phyloP scores from a whole-genome alignment of 352 stramenopile genomes.

The Halophytophthora polymorphica region DNA sequence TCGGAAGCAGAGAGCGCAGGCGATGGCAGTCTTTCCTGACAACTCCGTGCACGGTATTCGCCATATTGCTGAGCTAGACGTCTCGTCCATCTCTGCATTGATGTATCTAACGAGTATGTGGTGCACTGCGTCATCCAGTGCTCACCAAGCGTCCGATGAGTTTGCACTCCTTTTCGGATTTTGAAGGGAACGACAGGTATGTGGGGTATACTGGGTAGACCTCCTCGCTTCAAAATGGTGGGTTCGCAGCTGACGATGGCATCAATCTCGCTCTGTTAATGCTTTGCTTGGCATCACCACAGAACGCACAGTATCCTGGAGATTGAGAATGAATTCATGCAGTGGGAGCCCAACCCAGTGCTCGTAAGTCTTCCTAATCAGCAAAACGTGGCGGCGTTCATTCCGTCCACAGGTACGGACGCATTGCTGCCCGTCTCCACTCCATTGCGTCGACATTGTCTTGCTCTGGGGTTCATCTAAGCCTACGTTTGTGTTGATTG shows the following conservation, averaged over 20 bases:
- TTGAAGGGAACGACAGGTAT: slow-evolving; percentile 41
- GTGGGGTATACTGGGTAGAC: background rate
- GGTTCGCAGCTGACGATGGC: background rate
- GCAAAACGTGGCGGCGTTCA: slow-evolving; percentile 50
- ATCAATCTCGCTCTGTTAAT: background rate
- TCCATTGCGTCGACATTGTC: background rate
- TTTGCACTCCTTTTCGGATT: slow-evolving; percentile 56
- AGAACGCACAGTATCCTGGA: slow-evolving; percentile 55
- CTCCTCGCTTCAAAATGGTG: background rate
- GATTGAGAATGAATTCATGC: slow-evolving; percentile 67
- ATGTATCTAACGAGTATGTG: background rate
- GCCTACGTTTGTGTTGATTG: background rate
- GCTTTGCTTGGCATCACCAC: background rate
- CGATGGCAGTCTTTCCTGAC: slow-evolving; percentile 51
- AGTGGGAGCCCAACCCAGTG: slow-evolving; percentile 51
- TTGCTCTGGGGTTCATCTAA: background rate
- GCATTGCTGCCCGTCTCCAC: background rate
- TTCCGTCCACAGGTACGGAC: slow-evolving; percentile 45
- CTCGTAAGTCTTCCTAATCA: slow-evolving; percentile 42
- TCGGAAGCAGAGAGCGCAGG: slow-evolving; percentile 50
- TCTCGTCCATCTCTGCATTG: background rate
- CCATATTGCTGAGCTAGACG: background rate
- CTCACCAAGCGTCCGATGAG: slow-evolving; percentile 51
- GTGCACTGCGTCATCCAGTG: slow-evolving; percentile 22
- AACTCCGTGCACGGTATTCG: slow-evolving; percentile 57